Conservation (phyloP, 2,329 filamentous ascomycete species). For the Bisporella sp. region DNA sequence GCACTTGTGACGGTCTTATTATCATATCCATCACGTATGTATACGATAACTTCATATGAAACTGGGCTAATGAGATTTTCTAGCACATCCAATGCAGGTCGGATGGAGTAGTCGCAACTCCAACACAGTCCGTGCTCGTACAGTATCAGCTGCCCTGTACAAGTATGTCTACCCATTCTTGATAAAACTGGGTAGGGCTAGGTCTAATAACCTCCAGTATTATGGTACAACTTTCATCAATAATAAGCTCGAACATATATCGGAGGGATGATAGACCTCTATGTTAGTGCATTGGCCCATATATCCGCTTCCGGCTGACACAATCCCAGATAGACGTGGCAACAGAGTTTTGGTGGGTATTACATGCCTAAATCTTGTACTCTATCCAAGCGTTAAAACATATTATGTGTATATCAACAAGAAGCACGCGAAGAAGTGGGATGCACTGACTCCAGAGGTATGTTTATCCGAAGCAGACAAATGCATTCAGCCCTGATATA, state of each 20-base stretch:
- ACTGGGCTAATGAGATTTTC: not conserved
- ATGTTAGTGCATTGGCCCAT: conserved; percentile 26
- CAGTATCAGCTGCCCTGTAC: not conserved
- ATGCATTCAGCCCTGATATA: not conserved
- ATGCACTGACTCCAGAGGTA: conserved; percentile 16
- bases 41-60: not conserved
- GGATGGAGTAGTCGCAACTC: not conserved
- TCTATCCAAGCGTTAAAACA: conserved; percentile 30
- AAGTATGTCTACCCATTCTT: not conserved
- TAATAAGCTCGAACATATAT: conserved; percentile 41
- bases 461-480: not conserved
- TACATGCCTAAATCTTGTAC: conserved; percentile 25
- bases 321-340: conserved; percentile 15
- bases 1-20: conserved; percentile 29
- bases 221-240: conserved; percentile 39
- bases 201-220: conserved; percentile 19
- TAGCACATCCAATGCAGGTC: not conserved
- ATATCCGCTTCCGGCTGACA: no score
- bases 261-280: conserved; percentile 38
- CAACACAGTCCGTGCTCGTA: not conserved
- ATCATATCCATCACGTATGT: conserved; percentile 12
- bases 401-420: conserved; percentile 36
- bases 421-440: conserved; percentile 8
- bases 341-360: conserved; percentile 31
- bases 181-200: not conserved